These are phyloP conservation scores for Phytophthora multivora DNA, from an alignment of 352 stramenopile genomes.

Conservation along the genomic window DNA sequence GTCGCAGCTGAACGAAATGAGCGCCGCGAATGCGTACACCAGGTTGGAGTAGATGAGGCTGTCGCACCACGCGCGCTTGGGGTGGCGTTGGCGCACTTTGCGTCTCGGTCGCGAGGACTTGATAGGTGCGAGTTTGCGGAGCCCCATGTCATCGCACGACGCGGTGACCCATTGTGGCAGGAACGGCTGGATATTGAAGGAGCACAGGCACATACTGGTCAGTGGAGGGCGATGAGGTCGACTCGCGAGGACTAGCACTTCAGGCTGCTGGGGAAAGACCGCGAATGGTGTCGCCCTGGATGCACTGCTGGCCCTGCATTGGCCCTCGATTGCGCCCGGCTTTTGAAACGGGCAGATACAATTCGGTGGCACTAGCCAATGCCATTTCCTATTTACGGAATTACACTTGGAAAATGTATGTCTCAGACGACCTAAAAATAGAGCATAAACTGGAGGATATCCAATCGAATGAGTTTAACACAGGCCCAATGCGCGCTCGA, in stretches of 20 bases:
- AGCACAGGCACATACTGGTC: conserved; percentile 37
- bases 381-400: not conserved
- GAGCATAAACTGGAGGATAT: conserved; percentile 9
- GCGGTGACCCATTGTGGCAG: conserved; percentile 43
- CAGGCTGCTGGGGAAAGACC: conserved; percentile 24
- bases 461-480: conserved; percentile 25
- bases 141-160: conserved; percentile 26
- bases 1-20: conserved; percentile 72
- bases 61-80: conserved; percentile 73
- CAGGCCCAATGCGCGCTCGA: not conserved
- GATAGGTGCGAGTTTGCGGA: conserved; percentile 45
- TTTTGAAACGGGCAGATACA: conserved; percentile 24
- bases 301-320: conserved; percentile 15
- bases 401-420: not conserved
- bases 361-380: conserved; percentile 15
- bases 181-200: conserved; percentile 35
- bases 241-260: conserved; percentile 14
- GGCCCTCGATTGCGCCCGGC: conserved; percentile 7
- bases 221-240: not conserved
- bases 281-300: conserved; percentile 23
- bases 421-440: conserved; percentile 6
- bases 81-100: conserved; percentile 47
- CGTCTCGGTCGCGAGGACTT: conserved; percentile 42
- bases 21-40: conserved; percentile 69
- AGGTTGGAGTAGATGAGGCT: conserved; percentile 84